Evolutionary conservation across 805 yeast species (phyloP).

Genomic region (Starmerella asiatica): DNA sequence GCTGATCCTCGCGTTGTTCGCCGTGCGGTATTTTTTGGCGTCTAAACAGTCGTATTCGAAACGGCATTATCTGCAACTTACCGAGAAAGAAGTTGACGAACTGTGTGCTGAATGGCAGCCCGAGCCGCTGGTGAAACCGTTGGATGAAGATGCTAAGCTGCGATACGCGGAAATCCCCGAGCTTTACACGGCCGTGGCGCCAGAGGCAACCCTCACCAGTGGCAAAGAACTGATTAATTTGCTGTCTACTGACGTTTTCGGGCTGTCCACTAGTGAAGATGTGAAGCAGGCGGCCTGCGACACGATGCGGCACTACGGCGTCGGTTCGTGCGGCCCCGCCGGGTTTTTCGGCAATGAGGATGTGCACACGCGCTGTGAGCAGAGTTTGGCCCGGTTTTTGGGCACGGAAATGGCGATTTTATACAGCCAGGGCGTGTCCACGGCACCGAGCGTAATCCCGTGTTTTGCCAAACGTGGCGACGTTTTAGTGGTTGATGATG

Average conservation of each 20-base stretch:
- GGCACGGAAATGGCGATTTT: conserved; percentile 67
- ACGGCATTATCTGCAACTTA: conserved; percentile 46
- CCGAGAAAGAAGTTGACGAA: conserved; percentile 55
- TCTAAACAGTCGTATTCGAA: conserved; percentile 65
- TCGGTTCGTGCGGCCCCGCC: conserved; percentile 98
- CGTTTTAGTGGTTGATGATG: conserved; percentile 72
- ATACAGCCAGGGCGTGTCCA: conserved; percentile 85
- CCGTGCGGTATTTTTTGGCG: conserved; percentile 67
- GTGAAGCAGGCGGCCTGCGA: conserved; percentile 43
- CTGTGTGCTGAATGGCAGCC: conserved; percentile 88
- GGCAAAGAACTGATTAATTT: conserved; percentile 42
- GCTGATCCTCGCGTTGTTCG: conserved; percentile 60
- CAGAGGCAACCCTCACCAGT: background rate
- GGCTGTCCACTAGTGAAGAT: conserved; percentile 37
- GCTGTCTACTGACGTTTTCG: conserved; percentile 58
- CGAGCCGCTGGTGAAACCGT: conserved; percentile 55
- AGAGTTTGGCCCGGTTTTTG: conserved; percentile 58
- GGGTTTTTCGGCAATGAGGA: conserved; percentile 95
- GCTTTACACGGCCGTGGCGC: conserved; percentile 25
- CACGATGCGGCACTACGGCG: conserved; percentile 62
- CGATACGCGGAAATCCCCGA: conserved; percentile 51
- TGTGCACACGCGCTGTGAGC: conserved; percentile 68
- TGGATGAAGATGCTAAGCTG: conserved; percentile 34
- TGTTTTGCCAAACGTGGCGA: conserved; percentile 95
- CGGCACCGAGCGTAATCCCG: conserved; percentile 78